phyloP scores from a whole-genome alignment of 371 early-diverging fungal species.

The Mortierella sp. region DNA sequence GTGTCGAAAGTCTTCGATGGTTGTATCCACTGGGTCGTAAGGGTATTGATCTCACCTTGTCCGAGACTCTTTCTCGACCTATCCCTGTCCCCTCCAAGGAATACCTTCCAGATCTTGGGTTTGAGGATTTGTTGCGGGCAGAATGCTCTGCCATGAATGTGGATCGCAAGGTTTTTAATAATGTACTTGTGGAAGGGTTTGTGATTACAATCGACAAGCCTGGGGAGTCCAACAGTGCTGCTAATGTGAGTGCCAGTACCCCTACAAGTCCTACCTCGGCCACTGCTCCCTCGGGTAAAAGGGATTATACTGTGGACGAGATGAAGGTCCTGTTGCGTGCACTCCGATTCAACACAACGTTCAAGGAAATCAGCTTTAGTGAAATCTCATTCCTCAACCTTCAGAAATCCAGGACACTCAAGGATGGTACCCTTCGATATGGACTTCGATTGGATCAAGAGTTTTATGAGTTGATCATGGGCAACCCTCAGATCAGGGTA shows the following conservation, averaged over 20 bases:
- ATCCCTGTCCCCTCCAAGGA: slow-evolving; percentile 49
- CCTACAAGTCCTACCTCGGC: too few species aligned
- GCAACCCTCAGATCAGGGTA: slow-evolving; percentile 45
- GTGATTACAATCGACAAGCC: slow-evolving; percentile 19
- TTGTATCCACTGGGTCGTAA: slow-evolving; percentile 42
- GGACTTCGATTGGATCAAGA: slow-evolving; percentile 50
- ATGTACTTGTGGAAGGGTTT: slow-evolving; percentile 31
- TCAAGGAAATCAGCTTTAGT: slow-evolving; percentile 47
- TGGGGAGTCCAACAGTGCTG: slow-evolving; percentile 5
- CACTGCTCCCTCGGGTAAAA: slow-evolving; percentile 1
- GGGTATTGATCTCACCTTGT: slow-evolving; percentile 37
- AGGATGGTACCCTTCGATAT: slow-evolving; percentile 48
- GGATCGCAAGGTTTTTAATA: slow-evolving; percentile 33
- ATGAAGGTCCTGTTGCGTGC: slow-evolving; percentile 48
- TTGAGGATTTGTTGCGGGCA: slow-evolving; percentile 42
- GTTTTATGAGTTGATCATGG: slow-evolving; percentile 50
- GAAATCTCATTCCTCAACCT: slow-evolving; percentile 34
- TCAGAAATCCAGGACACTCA: slow-evolving; percentile 38
- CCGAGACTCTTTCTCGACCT: slow-evolving; percentile 28
- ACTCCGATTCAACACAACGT: slow-evolving; percentile 48
- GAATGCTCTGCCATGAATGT: slow-evolving; percentile 42
- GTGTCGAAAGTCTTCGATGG: slow-evolving; percentile 47
- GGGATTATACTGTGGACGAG: slow-evolving; percentile 45
- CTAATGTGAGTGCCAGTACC: too few species aligned
- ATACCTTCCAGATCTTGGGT: slow-evolving; percentile 40